Percentiles rank a stretch among this genome's conserved stretches.
Evolutionary conservation across 1,284 basidiomycete genomes (phyloP).

Genomic region (Baeospora myosura): DNA sequence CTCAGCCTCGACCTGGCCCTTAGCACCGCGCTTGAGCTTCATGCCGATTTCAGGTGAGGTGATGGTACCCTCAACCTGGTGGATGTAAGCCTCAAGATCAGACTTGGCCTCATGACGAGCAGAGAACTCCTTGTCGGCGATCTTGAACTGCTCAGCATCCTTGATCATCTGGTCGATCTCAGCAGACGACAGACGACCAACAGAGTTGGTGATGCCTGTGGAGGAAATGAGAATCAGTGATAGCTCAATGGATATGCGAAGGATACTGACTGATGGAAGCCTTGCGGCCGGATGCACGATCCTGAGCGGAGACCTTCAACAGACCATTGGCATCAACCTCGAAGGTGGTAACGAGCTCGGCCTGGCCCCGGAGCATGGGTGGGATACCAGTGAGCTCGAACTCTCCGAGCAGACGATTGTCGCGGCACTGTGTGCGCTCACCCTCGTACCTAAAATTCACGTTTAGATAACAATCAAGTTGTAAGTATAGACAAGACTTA

Average conservation of each 20-base stretch:
- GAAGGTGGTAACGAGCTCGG: constrained; percentile 93
- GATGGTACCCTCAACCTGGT: constrained; percentile 90
- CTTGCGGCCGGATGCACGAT: constrained; percentile 92
- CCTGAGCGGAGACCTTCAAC: constrained; percentile 90
- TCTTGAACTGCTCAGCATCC: constrained; percentile 94
- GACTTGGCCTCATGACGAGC: constrained; percentile 94
- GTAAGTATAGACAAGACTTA: constrained; percentile 30
- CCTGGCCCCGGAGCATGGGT: constrained; percentile 93
- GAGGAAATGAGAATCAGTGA: constrained; percentile 5
- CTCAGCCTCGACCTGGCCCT: constrained; percentile 88
- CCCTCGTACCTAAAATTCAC: constrained; percentile 75
- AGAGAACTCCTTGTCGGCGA: constrained; percentile 94
- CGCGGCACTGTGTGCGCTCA: constrained; percentile 94
- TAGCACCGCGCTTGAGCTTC: constrained; percentile 95
- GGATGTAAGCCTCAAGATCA: constrained; percentile 92
- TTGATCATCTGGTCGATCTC: constrained; percentile 99
- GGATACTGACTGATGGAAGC: constrained; percentile 82
- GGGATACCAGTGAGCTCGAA: constrained; percentile 97
- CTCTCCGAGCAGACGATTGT: constrained; percentile 94
- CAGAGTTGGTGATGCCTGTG: constrained; percentile 86
- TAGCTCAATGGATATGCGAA: constrained; percentile 1
- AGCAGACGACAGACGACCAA: constrained; percentile 87
- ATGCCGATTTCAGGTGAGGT: constrained; percentile 90
- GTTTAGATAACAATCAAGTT: constrained; percentile 9
- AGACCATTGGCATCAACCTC: constrained; percentile 98